Conservation (phyloP, 192 early-diverging fungal genomes). For the Coemansia sp. region DNA sequence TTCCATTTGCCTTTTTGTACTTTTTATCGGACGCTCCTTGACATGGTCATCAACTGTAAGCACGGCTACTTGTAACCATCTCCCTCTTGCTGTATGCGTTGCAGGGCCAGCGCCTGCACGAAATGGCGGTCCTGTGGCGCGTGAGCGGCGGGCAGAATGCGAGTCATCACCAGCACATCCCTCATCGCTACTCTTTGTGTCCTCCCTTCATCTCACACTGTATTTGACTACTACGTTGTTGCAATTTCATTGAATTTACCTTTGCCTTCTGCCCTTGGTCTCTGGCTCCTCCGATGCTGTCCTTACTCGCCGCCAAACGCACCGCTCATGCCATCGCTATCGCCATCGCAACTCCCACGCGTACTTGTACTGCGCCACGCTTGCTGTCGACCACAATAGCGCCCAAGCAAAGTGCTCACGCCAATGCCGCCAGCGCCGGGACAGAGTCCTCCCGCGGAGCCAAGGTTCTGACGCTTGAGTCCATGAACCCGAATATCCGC, state of each 20-base stretch:
- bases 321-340: neutral
- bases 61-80: neutral
- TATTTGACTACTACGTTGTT: neutral
- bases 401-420: conserved; percentile 6
- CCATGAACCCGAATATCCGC: conserved; percentile 68
- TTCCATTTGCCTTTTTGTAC: neutral
- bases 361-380: conserved; percentile 5
- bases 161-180: neutral
- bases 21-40: neutral
- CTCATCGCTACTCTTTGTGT: neutral
- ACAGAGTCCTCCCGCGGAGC: neutral
- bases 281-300: conserved; percentile 1
- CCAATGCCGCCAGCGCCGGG: neutral
- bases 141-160: neutral
- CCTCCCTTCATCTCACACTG: neutral
- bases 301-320: conserved; percentile 4
- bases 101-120: neutral
- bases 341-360: neutral
- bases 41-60: conserved; percentile 4
- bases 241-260: neutral
- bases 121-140: neutral
- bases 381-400: conserved; percentile 27
- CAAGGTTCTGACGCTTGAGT: conserved; percentile 70
- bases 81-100: neutral
- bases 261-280: neutral